Conservation (phyloP, 768 basidiomycete species). For the Agrocybe pediades region DNA sequence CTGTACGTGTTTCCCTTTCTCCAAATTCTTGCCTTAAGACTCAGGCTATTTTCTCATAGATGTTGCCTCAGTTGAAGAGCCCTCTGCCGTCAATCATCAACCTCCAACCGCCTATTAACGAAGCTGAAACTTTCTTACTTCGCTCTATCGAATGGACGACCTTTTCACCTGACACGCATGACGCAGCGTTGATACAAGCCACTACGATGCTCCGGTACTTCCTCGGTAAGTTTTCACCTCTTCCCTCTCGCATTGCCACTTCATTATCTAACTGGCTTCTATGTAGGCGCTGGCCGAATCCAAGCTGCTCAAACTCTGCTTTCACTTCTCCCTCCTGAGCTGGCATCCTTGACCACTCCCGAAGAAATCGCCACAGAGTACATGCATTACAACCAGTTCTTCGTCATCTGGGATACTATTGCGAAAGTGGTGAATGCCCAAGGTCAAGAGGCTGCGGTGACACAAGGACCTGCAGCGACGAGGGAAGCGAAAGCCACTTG, state of each 20-base stretch:
- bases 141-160: conserved; percentile 95
- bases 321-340: conserved; percentile 61
- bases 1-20: conserved; percentile 36
- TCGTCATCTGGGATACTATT: conserved; percentile 70
- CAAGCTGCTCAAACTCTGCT: conserved; percentile 64
- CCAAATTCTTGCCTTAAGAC: conserved; percentile 4
- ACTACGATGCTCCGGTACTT: conserved; percentile 90
- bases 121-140: conserved; percentile 65
- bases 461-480: conserved; percentile 46
- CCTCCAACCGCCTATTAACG: conserved; percentile 55
- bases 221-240: conserved; percentile 57
- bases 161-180: conserved; percentile 70
- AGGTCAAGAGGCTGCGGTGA: conserved; percentile 42
- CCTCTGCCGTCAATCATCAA: conserved; percentile 63
- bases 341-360: conserved; percentile 62
- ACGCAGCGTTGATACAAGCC: conserved; percentile 80
- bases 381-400: conserved; percentile 80
- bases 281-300: conserved; percentile 70
- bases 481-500: conserved; percentile 61
- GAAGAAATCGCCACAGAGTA: conserved; percentile 77
- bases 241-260: not conserved
- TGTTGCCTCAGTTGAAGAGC: conserved; percentile 54
- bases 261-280: not conserved
- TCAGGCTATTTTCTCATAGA: conserved; percentile 29
- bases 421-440: conserved; percentile 63